Percentiles rank a stretch among this genome's conserved stretches.
Conservation (phyloP, 148 eudicot genomes). For the Vaccinium vitisidaea region DNA sequence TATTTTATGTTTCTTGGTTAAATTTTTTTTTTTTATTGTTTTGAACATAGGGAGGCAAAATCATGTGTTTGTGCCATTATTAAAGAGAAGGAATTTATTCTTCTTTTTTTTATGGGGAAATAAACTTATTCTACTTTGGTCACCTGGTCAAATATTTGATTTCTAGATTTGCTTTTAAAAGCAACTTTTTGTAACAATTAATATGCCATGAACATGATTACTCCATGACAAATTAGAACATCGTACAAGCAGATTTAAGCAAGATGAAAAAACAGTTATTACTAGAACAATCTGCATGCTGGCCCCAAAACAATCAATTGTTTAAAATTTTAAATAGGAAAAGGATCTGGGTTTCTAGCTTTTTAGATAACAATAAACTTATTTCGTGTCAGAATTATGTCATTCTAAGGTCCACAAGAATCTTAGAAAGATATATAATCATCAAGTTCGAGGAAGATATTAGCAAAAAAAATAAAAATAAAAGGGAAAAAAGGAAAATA, state of each 20-base stretch:
- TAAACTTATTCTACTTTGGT: neutral
- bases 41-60: neutral
- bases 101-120: neutral
- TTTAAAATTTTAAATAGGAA: too few relatives aligned
- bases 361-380: too few relatives aligned
- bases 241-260: neutral
- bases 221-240: constrained; percentile 1
- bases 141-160: neutral
- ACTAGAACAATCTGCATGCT: neutral
- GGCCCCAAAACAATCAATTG: too few relatives aligned
- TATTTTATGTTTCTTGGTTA: too few relatives aligned
- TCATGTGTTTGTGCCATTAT: neutral
- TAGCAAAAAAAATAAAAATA: neutral
- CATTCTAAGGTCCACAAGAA: neutral
- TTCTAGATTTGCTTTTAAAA: neutral
- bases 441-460: neutral
- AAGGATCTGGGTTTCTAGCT: too few relatives aligned
- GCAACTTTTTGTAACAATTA: neutral
- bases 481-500: neutral
- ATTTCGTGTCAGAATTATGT: neutral
- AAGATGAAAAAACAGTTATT: neutral
- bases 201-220: neutral
- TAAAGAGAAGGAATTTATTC: neutral
- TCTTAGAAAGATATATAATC: neutral
- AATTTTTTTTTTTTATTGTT: too few relatives aligned